phyloP scores from a whole-genome alignment of 1,284 basidiomycete genomes.

The Ceratobasidium theobromae region DNA sequence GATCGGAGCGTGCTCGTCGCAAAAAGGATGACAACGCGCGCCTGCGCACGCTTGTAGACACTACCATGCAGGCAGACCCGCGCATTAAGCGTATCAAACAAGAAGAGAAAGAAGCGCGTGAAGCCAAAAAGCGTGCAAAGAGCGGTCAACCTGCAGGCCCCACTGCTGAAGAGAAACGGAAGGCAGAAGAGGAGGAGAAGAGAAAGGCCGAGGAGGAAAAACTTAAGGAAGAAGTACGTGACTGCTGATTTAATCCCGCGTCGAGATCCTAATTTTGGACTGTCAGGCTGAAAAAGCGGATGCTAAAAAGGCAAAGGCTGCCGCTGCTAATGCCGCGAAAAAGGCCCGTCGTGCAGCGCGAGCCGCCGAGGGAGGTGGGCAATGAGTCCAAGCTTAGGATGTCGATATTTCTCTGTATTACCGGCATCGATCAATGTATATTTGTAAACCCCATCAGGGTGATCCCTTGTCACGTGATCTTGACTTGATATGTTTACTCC shows the following conservation, averaged over 20 bases:
- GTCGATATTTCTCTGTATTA: no score
- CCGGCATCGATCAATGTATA: no score
- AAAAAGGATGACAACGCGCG: conserved; percentile 99
- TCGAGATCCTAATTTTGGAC: conserved; percentile 14
- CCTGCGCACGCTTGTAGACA: conserved; percentile 84
- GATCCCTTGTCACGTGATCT: neutral
- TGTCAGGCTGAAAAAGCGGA: conserved; percentile 63
- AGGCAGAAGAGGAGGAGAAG: conserved; percentile 75
- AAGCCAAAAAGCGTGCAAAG: conserved; percentile 81
- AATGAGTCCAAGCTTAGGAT: neutral
- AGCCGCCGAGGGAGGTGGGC: conserved; percentile 38
- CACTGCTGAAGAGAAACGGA: conserved; percentile 52
- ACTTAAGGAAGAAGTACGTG: conserved; percentile 66
- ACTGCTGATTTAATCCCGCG: conserved; percentile 36
- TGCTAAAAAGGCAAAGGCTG: conserved; percentile 81
- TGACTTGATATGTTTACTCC: neutral
- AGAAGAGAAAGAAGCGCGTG: conserved; percentile 92
- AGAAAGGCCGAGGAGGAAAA: conserved; percentile 70
- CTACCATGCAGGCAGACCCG: conserved; percentile 83
- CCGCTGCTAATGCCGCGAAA: conserved; percentile 88
- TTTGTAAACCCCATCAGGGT: neutral
- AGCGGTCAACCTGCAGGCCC: conserved; percentile 51
- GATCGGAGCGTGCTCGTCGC: conserved; percentile 89
- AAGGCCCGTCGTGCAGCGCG: conserved; percentile 77
- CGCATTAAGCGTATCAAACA: conserved; percentile 98